phyloP scores from a whole-genome alignment of 2,329 filamentous ascomycete genomes.

The Fusarium albosuccineum region DNA sequence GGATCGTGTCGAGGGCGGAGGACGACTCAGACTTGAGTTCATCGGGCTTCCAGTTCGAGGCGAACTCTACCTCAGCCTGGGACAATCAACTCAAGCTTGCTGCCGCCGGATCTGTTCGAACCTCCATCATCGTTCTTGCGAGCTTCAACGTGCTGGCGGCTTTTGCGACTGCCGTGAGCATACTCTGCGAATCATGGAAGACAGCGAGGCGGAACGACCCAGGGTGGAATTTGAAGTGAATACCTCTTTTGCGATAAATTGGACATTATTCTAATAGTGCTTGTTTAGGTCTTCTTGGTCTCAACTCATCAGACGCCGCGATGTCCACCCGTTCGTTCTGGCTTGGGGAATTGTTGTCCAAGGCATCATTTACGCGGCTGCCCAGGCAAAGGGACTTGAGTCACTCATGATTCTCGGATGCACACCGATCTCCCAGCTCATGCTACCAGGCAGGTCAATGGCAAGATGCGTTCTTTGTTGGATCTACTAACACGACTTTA shows the following conservation, averaged over 20 bases:
- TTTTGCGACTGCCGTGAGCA: conserved; percentile 67
- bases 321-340: conserved; percentile 68
- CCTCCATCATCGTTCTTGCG: conserved; percentile 72
- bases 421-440: conserved; percentile 65
- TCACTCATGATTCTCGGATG: conserved; percentile 66
- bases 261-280: conserved; percentile 21
- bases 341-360: conserved; percentile 70
- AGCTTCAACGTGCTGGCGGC: conserved; percentile 72
- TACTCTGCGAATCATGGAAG: conserved; percentile 68
- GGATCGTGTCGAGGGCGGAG: conserved; percentile 25
- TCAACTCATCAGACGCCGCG: conserved; percentile 60
- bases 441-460: conserved; percentile 67
- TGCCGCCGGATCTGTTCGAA: conserved; percentile 69
- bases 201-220: conserved; percentile 57
- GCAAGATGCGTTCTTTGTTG: neutral
- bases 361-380: conserved; percentile 67
- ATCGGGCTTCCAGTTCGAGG: conserved; percentile 49
- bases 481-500: conserved; percentile 40
- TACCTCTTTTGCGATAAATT: neutral
- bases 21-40: conserved; percentile 24
- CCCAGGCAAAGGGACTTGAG: conserved; percentile 68
- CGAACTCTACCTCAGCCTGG: conserved; percentile 60
- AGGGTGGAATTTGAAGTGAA: conserved; percentile 59
- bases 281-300: conserved; percentile 54
- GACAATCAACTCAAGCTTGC: conserved; percentile 66